These are phyloP conservation scores for Gaertneriomyces sp. DNA, from an alignment of 192 early-diverging fungal genomes.

Conservation along the genomic window DNA sequence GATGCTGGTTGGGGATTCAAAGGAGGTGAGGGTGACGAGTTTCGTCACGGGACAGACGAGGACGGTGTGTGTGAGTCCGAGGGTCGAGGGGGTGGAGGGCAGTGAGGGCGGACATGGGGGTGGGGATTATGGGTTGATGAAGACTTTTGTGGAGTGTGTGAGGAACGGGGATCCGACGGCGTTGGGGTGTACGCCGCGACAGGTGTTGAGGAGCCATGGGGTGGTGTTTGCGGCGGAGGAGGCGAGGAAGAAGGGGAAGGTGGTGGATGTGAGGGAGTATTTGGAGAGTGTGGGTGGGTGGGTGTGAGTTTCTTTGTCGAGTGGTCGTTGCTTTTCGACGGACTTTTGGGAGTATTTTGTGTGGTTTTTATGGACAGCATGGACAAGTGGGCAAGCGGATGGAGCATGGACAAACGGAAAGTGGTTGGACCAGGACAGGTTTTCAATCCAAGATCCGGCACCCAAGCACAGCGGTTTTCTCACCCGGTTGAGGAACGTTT, in stretches of 20 bases:
- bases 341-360: too few species aligned
- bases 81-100: slow-evolving; percentile 11
- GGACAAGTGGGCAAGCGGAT: too few species aligned
- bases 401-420: too few species aligned
- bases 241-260: slow-evolving; percentile 33
- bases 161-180: slow-evolving; percentile 16
- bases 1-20: slow-evolving; percentile 52
- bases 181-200: slow-evolving; percentile 36
- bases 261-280: slow-evolving; percentile 35
- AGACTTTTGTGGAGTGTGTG: slow-evolving; percentile 40
- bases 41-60: slow-evolving; percentile 41
- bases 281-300: slow-evolving; percentile 1
- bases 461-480: too few species aligned
- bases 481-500: too few species aligned
- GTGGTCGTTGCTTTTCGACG: too few species aligned
- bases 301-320: not conserved
- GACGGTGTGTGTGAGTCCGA: slow-evolving; percentile 17
- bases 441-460: too few species aligned
- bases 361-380: too few species aligned
- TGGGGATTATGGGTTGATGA: slow-evolving; percentile 45
- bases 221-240: slow-evolving; percentile 53
- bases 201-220: slow-evolving; percentile 36
- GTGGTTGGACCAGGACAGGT: too few species aligned
- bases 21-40: slow-evolving; percentile 42
- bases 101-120: slow-evolving; percentile 42